Conservation (phyloP, 106 monocot species). For the Posidonia australis region DNA sequence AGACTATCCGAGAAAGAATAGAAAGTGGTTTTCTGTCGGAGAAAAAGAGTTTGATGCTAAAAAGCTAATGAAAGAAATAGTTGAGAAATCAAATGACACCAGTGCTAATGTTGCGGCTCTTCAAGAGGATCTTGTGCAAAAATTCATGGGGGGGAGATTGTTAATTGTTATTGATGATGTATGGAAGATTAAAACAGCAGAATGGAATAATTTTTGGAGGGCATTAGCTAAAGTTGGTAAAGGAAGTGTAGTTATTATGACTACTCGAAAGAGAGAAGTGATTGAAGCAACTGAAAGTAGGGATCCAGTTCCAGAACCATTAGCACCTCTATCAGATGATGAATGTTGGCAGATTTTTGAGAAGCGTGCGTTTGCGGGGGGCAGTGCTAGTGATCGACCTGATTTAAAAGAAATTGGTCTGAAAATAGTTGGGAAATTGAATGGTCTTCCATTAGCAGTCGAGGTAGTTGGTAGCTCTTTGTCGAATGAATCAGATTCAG, state of each 20-base stretch:
- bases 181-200: neutral
- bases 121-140: neutral
- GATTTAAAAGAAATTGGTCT: neutral
- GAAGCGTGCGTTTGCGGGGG: slow-evolving; percentile 1
- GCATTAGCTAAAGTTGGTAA: neutral
- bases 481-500: neutral
- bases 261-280: neutral
- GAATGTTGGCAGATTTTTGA: slow-evolving; percentile 7
- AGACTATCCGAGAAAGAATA: neutral
- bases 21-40: slow-evolving; percentile 3
- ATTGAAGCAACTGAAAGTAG: neutral
- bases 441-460: slow-evolving; percentile 10
- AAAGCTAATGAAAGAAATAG: too few relatives aligned
- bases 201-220: slow-evolving; percentile 1
- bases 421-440: slow-evolving; percentile 8
- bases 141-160: neutral
- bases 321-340: neutral
- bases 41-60: neutral
- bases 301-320: too few relatives aligned
- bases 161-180: slow-evolving; percentile 13
- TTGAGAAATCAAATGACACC: neutral
- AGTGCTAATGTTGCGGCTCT: neutral
- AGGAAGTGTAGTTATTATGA: neutral
- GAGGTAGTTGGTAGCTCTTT: slow-evolving; percentile 3
- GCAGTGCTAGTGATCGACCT: neutral